Evolutionary conservation across 1,284 basidiomycete species (phyloP).

Genomic region (Malassezia sympodialis): DNA sequence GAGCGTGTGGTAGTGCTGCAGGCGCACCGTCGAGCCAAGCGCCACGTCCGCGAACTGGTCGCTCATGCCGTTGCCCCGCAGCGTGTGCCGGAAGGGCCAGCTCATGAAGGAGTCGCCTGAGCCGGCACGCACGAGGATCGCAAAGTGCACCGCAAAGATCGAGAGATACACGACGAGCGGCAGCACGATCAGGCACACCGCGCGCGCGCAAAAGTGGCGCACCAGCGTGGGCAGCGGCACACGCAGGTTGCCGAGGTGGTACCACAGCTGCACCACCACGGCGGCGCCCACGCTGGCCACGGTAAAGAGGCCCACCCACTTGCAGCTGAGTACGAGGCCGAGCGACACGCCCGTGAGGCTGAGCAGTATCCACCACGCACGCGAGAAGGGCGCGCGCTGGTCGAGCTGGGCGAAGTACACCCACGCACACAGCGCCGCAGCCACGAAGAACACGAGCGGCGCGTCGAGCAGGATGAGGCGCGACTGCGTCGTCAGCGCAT

Average conservation of each 20-base stretch:
- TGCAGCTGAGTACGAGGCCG: slow-evolving; percentile 83
- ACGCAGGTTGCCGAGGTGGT: slow-evolving; percentile 73
- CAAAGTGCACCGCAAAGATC: slow-evolving; percentile 91
- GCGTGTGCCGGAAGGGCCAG: slow-evolving; percentile 91
- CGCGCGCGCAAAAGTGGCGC: slow-evolving; percentile 76
- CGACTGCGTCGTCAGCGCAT: slow-evolving; percentile 87
- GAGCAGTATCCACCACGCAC: slow-evolving; percentile 85
- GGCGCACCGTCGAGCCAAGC: slow-evolving; percentile 68
- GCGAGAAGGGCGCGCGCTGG: slow-evolving; percentile 61
- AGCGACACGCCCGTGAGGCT: slow-evolving; percentile 75
- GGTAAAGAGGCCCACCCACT: slow-evolving; percentile 99
- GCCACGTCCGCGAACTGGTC: slow-evolving; percentile 83
- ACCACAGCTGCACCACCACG: slow-evolving; percentile 80
- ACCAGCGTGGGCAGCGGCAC: slow-evolving; percentile 66
- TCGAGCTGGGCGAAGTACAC: slow-evolving; percentile 84
- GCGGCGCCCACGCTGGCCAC: slow-evolving; percentile 82
- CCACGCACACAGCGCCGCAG: slow-evolving; percentile 77
- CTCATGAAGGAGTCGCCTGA: slow-evolving; percentile 99
- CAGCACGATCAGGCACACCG: slow-evolving; percentile 73
- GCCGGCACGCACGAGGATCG: slow-evolving; percentile 74
- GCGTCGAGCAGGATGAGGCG: slow-evolving; percentile 94
- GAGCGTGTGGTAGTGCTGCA: slow-evolving; percentile 89
- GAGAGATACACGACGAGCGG: slow-evolving; percentile 82
- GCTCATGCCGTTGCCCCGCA: slow-evolving; percentile 77
- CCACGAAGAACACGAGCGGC: slow-evolving; percentile 93